Conservation (phyloP, 1,284 basidiomycete genomes). For the Sphaerobolus stellatus region DNA sequence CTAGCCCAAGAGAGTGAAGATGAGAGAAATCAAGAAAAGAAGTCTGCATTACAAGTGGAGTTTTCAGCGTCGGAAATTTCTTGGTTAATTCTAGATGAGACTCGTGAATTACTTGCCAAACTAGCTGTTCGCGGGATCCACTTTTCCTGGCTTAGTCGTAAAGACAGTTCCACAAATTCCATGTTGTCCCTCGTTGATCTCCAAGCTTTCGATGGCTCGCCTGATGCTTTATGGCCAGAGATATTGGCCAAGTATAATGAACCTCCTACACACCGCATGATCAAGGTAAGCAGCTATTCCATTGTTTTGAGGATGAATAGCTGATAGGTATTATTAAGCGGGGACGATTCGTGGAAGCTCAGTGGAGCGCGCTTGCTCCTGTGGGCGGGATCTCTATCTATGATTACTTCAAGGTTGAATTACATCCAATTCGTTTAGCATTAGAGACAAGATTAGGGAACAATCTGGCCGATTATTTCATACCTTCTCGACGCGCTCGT, state of each 20-base stretch:
- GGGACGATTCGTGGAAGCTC: slow-evolving; percentile 65
- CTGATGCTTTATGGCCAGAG: slow-evolving; percentile 84
- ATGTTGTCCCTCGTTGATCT: slow-evolving; percentile 77
- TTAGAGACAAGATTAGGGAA: slow-evolving; percentile 82
- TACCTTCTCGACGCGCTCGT: slow-evolving; percentile 60
- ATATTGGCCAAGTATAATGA: slow-evolving; percentile 61
- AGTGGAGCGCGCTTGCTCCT: slow-evolving; percentile 82
- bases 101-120: slow-evolving; percentile 79
- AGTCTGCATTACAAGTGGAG: slow-evolving; percentile 81
- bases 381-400: slow-evolving; percentile 95
- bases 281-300: slow-evolving; percentile 50
- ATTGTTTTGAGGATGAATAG: background rate
- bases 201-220: slow-evolving; percentile 82
- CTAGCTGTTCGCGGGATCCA: slow-evolving; percentile 79
- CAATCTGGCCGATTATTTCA: slow-evolving; percentile 89
- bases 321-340: slow-evolving; percentile 38
- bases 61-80: slow-evolving; percentile 86
- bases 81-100: slow-evolving; percentile 89
- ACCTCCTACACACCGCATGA: slow-evolving; percentile 61
- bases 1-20: slow-evolving; percentile 76
- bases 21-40: slow-evolving; percentile 64
- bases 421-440: slow-evolving; percentile 88
- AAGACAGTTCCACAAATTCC: slow-evolving; percentile 87
- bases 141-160: slow-evolving; percentile 84
- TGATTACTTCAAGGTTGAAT: slow-evolving; percentile 76